Percentiles rank a stretch among this genome's conserved stretches.
phyloP scores from a whole-genome alignment of 2,329 filamentous ascomycete species.

The Fusarium praegraminearum region DNA sequence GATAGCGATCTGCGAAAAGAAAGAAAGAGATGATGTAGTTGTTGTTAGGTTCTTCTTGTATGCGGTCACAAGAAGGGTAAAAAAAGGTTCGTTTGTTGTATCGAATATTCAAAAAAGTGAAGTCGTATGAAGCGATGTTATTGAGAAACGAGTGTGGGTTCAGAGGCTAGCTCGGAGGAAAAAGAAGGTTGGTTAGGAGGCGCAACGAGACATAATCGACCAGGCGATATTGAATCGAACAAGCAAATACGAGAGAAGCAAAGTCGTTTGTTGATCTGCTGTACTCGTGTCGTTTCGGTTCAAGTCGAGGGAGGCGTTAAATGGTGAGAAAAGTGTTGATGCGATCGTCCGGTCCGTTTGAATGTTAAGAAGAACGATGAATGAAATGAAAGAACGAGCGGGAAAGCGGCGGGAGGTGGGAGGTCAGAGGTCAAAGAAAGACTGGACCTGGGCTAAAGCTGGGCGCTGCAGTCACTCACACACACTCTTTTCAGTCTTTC shows the following conservation, averaged over 20 bases:
- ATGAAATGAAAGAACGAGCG: slow-evolving; percentile 39
- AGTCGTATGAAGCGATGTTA: slow-evolving; percentile 33
- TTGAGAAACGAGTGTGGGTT: slow-evolving; percentile 58
- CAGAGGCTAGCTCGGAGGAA: slow-evolving; percentile 61
- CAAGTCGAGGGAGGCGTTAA: slow-evolving; percentile 21
- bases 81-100: not conserved
- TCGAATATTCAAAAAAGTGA: slow-evolving; percentile 19
- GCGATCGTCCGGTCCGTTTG: slow-evolving; percentile 35
- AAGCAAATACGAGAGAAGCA: slow-evolving; percentile 33
- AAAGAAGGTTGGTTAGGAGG: slow-evolving; percentile 48
- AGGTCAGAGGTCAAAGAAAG: slow-evolving; percentile 43
- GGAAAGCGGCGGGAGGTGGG: slow-evolving; percentile 36
- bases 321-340: slow-evolving; percentile 30
- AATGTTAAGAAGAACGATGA: slow-evolving; percentile 43
- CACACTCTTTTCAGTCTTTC: slow-evolving; percentile 3
- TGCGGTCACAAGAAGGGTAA: slow-evolving; percentile 1
- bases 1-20: slow-evolving; percentile 23
- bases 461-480: not conserved
- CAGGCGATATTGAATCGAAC: slow-evolving; percentile 45
- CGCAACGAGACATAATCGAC: slow-evolving; percentile 54
- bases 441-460: slow-evolving; percentile 1
- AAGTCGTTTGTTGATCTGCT: slow-evolving; percentile 29
- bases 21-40: slow-evolving; percentile 7
- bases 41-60: slow-evolving; percentile 13
- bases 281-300: slow-evolving; percentile 27